Evolutionary conservation across 495 filamentous ascomycete species (phyloP), one percentile per base, ranked within the genome.

Genomic region (Rusavskia elegans): DNA sequence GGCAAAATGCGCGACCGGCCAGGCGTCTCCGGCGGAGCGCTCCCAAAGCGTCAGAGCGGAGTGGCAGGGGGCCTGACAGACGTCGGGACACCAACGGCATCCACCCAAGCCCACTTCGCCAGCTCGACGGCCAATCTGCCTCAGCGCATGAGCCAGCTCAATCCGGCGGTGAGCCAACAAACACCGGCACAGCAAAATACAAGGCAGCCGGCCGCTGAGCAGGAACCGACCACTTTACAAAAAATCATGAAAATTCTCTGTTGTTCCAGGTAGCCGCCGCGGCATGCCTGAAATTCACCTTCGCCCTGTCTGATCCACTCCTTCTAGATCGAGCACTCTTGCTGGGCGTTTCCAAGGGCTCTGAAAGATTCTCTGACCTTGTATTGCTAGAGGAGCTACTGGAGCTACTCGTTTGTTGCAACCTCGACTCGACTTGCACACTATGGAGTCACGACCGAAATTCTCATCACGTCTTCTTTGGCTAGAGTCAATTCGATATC

Each of bases 61-160:
- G 70, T 71, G 66, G 75, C 73, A 68, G 83, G 80, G 75, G 83
- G 80, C 53, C 74, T 83, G 45, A 69, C 69, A 64, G 83, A 90
- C 57, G 78, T 76, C 61, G 74, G 72, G 64, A 93, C 89, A 55
- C 84, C 89, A 54, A 78, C 85, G 51, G 81, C 81, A 56, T 89
- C 85, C 59, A 89, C 83, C 52, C 83, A 87, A 66, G 87, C 88
- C 53, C 88, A 94, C 63, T 94, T 93, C 73, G 84, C 89, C 70
- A 85, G 81, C 72, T 89, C 84, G 68, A 84, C 82, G 60, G 84
- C 86, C 58, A 88, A 93, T 67, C 77, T 93, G 53, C 80, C 83
- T 25, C 77, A 77, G 54, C 74, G 80, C 55, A 73, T 84, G 61
- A 80, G 72, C 58, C 70, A 74, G 51, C 69, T 70, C 20, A 81